These are phyloP conservation scores for Epichloe typhina DNA, from an alignment of 2,329 filamentous ascomycete species.

Conservation along the genomic window DNA sequence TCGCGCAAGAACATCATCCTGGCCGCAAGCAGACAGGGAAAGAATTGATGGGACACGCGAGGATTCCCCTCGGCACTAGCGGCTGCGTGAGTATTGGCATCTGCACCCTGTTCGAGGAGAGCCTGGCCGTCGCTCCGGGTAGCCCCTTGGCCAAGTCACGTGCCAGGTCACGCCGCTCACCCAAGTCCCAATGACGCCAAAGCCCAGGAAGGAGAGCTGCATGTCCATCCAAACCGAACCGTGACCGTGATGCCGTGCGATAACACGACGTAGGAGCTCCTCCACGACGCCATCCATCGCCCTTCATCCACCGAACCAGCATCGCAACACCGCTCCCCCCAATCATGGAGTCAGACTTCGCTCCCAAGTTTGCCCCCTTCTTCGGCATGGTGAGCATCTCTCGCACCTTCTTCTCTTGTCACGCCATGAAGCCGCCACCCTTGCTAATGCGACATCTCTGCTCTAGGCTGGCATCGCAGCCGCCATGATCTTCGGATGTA, in stretches of 20 bases:
- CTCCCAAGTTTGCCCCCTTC: conserved; percentile 77
- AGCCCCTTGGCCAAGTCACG: background rate
- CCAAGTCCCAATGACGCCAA: conserved; percentile 3
- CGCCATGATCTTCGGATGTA: conserved; percentile 79
- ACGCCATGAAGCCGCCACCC: conserved; percentile 12
- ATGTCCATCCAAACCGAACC: background rate
- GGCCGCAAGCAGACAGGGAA: too few species aligned
- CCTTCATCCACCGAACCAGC: background rate
- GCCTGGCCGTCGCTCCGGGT: too few species aligned
- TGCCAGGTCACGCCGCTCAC: conserved; percentile 1
- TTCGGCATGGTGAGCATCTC: conserved; percentile 62
- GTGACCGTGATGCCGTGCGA: conserved; percentile 1
- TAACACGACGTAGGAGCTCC: conserved; percentile 1
- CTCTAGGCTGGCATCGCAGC: conserved; percentile 60
- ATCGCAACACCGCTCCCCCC: conserved; percentile 4
- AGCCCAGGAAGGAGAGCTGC: background rate
- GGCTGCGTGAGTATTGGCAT: too few species aligned
- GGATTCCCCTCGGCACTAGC: too few species aligned
- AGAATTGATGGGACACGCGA: too few species aligned
- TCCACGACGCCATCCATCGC: background rate
- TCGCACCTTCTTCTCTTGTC: conserved; percentile 5
- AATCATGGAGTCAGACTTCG: conserved; percentile 46
- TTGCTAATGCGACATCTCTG: conserved; percentile 1
- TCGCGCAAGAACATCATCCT: too few species aligned
- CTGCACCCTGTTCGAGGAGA: too few species aligned